A percentile compares a stretch with the other conserved stretches of the same genome.
Evolutionary conservation across 805 yeast genomes (phyloP).

Genomic region (Metschnikowia orientalis): DNA sequence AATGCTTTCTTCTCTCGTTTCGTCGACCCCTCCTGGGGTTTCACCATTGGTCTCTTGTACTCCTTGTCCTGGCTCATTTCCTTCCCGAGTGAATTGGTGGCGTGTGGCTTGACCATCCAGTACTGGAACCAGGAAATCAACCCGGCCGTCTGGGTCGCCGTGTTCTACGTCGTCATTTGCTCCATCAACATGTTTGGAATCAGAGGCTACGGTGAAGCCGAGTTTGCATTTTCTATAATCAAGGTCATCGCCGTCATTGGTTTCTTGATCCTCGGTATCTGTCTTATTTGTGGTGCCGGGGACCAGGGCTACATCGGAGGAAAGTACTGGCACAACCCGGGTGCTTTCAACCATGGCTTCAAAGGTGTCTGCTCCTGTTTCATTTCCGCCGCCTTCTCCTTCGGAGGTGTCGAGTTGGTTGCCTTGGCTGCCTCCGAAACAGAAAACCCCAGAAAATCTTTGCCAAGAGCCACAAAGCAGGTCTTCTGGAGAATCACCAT

Average conservation of each 20-base stretch:
- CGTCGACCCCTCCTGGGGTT: slow-evolving; percentile 22
- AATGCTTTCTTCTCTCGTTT: slow-evolving; percentile 21
- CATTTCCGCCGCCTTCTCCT: slow-evolving; percentile 55
- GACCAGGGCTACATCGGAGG: slow-evolving; percentile 46
- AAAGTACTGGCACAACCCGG: slow-evolving; percentile 50
- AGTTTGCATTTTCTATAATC: slow-evolving; percentile 23
- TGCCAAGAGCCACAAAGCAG: slow-evolving; percentile 54
- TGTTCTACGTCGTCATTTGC: slow-evolving; percentile 31
- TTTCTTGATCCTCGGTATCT: slow-evolving; percentile 26
- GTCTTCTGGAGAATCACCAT: slow-evolving; percentile 52
- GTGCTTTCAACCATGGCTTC: slow-evolving; percentile 50
- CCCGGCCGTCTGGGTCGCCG: slow-evolving; percentile 36
- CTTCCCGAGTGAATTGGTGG: slow-evolving; percentile 29
- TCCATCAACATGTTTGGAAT: slow-evolving; percentile 37
- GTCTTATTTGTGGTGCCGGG: slow-evolving; percentile 42
- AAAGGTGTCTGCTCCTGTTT: slow-evolving; percentile 53
- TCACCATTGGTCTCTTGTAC: slow-evolving; percentile 22
- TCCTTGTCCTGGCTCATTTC: slow-evolving; percentile 31
- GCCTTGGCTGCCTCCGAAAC: slow-evolving; percentile 59
- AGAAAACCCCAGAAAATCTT: slow-evolving; percentile 49
- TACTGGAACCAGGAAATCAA: slow-evolving; percentile 32
- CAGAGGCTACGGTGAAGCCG: slow-evolving; percentile 27
- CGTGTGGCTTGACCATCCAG: slow-evolving; percentile 33
- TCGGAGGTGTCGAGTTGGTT: slow-evolving; percentile 58
- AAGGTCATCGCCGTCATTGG: slow-evolving; percentile 27